phyloP scores from a whole-genome alignment of 371 early-diverging fungal species.

The Mucor plumbeus region DNA sequence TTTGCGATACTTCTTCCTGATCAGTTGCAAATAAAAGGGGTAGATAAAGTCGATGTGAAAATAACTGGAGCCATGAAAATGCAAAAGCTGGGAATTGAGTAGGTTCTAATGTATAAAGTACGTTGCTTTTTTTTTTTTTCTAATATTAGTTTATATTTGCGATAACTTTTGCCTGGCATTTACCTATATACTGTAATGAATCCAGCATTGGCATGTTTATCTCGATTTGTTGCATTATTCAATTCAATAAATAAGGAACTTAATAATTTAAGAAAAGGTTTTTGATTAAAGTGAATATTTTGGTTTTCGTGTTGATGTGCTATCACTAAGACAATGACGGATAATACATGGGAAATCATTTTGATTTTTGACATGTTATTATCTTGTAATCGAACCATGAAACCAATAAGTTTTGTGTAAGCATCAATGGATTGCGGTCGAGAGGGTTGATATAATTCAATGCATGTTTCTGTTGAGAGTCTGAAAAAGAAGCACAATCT shows the following conservation, averaged over 20 bases:
- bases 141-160: background rate
- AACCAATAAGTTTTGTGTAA: slow-evolving; percentile 77
- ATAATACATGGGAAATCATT: slow-evolving; percentile 77
- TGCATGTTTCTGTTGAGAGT: slow-evolving; percentile 40
- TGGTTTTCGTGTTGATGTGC: slow-evolving; percentile 83
- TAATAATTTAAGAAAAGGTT: slow-evolving; percentile 89
- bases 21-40: slow-evolving; percentile 63
- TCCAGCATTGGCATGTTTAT: slow-evolving; percentile 20
- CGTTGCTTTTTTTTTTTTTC: slow-evolving; percentile 59
- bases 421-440: slow-evolving; percentile 71
- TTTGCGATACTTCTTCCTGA: slow-evolving; percentile 21
- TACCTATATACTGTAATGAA: slow-evolving; percentile 42
- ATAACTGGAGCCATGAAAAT: slow-evolving; percentile 93
- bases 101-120: slow-evolving; percentile 87
- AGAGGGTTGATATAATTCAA: slow-evolving; percentile 32
- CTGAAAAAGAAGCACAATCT: slow-evolving; percentile 45
- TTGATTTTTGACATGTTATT: slow-evolving; percentile 61
- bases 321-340: slow-evolving; percentile 82
- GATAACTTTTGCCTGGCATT: background rate
- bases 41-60: slow-evolving; percentile 91
- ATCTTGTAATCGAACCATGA: slow-evolving; percentile 58
- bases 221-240: slow-evolving; percentile 55
- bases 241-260: slow-evolving; percentile 83
- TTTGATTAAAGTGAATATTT: slow-evolving; percentile 84
- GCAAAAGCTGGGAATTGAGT: slow-evolving; percentile 90